phyloP scores from a whole-genome alignment of 306 rosid species.

The Aeschynomene evenia region DNA sequence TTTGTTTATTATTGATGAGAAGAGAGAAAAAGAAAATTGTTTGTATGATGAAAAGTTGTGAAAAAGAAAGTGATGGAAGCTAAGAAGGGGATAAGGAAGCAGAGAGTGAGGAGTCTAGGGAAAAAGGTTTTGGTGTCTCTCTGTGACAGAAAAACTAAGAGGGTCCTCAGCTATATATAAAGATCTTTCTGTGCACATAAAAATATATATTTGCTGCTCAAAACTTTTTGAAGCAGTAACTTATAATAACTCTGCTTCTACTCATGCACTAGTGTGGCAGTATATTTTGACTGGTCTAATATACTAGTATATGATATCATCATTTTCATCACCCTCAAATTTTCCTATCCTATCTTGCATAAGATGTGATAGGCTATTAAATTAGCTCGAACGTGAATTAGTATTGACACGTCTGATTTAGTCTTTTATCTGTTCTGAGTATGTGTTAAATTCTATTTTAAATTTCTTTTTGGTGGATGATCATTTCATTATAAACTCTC shows the following conservation, averaged over 20 bases:
- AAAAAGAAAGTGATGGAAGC: slow-evolving; percentile 40
- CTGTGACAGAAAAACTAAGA: slow-evolving; percentile 36
- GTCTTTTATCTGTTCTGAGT: too few relatives aligned
- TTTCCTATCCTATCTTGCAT: neutral
- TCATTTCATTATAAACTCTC: too few relatives aligned
- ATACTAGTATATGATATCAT: too few relatives aligned
- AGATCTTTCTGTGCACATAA: slow-evolving; percentile 11
- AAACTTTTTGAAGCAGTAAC: slow-evolving; percentile 23
- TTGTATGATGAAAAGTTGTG: slow-evolving; percentile 8
- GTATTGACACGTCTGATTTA: too few relatives aligned
- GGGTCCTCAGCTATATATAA: slow-evolving; percentile 47
- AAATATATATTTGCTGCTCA: too few relatives aligned
- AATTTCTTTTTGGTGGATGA: too few relatives aligned
- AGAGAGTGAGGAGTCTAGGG: slow-evolving; percentile 33
- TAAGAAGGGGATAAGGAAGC: neutral
- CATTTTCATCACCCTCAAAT: neutral
- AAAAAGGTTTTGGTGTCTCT: slow-evolving; percentile 35
- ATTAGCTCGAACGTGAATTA: too few relatives aligned
- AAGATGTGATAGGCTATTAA: slow-evolving; percentile 8
- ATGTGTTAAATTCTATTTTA: too few relatives aligned
- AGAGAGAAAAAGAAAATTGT: neutral
- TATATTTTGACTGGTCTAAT: slow-evolving; percentile 38
- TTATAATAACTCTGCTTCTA: too few relatives aligned
- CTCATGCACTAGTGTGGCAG: slow-evolving; percentile 8
- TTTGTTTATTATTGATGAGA: slow-evolving; percentile 28